Evolutionary conservation across 2,329 filamentous ascomycete genomes (phyloP), one percentile per base, ranked within the genome.

Genomic region (Fusarium musae): DNA sequence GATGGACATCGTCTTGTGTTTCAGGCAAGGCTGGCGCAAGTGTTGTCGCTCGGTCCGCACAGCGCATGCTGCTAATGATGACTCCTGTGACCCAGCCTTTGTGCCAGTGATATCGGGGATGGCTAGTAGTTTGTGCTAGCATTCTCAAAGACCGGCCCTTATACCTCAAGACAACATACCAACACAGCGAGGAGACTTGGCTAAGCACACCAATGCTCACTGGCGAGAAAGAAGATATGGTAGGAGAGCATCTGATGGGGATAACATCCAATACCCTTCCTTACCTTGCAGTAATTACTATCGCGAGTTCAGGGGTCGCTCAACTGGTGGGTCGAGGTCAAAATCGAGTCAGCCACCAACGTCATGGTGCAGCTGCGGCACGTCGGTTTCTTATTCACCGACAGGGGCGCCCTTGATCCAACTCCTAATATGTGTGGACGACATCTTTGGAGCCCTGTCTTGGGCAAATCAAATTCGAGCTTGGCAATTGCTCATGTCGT

Each of bases 1-100:
- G 72, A 77, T 76, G 59, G 67, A 58, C 69, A 65, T 53, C 64
- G 57, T 58, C 66, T 70, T 75, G 57, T 59, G 75, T 77, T 77
- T 77, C 75, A 77, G 66, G 59, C 66, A 65, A 46, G 68, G 54
- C 68, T 68, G 43, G 43, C 42, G 44, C 42, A 67, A 68, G 59
- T 44, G 32, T 63, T 44, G 37, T 59, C 23, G 36, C 56, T 34
- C 42, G 59, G 26, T 36, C 23, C 26, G 28, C 26, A 32, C 36
- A 30, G 26, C 26, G 26, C 19, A 39, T 36, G 19, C 19, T 39
- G 44, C 52, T 39, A 40, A 30, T 40, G 19, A 62, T 58, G 30
- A 28, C 28, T 44, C 11, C 17, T 23, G 32, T 36, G 15, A 61
- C 15, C 47, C 23, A 67, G 46, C 36, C 46, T 30, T 19, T 17